Conservation (phyloP, 305 asterid genomes). For the Rubia balearica region DNA sequence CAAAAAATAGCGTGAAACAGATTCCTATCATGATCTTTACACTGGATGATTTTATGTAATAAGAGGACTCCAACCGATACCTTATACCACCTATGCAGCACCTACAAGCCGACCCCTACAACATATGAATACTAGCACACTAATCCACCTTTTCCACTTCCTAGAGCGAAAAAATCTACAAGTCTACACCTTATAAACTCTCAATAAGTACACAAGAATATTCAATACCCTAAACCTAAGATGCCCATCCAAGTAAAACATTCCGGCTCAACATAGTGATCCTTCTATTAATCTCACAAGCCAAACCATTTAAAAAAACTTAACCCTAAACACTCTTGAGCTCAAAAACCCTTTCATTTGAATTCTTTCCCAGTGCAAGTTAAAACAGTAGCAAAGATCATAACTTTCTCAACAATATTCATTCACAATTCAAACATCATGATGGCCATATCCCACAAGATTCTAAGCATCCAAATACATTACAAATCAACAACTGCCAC, state of each 20-base stretch:
- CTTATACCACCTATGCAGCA: not conserved
- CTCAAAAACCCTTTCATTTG: not conserved
- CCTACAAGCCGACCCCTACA: not conserved
- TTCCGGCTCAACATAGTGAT: not conserved
- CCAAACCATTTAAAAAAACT: not conserved
- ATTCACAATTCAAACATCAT: not conserved
- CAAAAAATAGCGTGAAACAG: not conserved
- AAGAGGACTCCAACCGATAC: not conserved
- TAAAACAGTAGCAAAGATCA: not conserved
- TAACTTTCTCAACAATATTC: not conserved
- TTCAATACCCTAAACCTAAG: not conserved
- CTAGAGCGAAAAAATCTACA: not conserved
- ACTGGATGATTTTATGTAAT: not conserved
- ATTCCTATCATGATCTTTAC: not conserved
- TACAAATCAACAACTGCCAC: not conserved
- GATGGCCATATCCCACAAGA: not conserved
- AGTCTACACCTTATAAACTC: not conserved
- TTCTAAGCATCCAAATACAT: not conserved
- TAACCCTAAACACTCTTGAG: not conserved
- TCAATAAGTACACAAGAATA: not conserved
- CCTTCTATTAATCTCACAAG: not conserved
- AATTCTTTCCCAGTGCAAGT: not conserved
- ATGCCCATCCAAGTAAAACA: not conserved
- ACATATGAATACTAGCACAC: not conserved
- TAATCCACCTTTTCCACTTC: too few relatives aligned